Conservation (phyloP, 371 early-diverging fungal genomes). For the Encephalitozoon hellem region DNA sequence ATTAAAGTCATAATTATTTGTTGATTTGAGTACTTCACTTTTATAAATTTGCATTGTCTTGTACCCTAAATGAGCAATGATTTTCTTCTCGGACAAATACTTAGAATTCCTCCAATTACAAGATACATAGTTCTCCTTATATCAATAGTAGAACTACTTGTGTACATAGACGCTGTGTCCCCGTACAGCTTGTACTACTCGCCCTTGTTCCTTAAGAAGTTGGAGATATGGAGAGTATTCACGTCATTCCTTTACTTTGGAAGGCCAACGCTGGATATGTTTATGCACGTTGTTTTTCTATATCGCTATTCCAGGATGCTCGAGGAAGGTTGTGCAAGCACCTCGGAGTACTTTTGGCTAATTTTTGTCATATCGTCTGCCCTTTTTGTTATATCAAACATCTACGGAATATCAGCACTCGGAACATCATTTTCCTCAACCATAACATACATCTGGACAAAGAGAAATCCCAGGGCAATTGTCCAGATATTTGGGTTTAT, state of each 20-base stretch:
- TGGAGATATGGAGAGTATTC: slow-evolving; percentile 55
- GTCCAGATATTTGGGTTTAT: slow-evolving; percentile 60
- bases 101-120: slow-evolving; percentile 47
- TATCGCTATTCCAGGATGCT: slow-evolving; percentile 60
- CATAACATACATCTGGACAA: slow-evolving; percentile 62
- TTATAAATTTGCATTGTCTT: neutral
- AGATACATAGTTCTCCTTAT: slow-evolving; percentile 34
- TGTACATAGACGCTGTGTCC: slow-evolving; percentile 48
- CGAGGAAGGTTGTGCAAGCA: slow-evolving; percentile 52
- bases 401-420: slow-evolving; percentile 41
- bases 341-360: slow-evolving; percentile 60
- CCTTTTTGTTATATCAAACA: slow-evolving; percentile 34
- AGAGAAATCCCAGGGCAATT: slow-evolving; percentile 56
- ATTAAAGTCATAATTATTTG: slow-evolving; percentile 3
- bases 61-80: slow-evolving; percentile 16
- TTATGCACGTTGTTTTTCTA: slow-evolving; percentile 59
- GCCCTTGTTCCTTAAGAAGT: slow-evolving; percentile 44
- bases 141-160: slow-evolving; percentile 27
- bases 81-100: neutral
- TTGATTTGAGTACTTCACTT: neutral
- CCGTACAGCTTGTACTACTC: slow-evolving; percentile 50
- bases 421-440: slow-evolving; percentile 56
- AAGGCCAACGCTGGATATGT: slow-evolving; percentile 47
- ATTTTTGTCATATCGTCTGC: slow-evolving; percentile 35
- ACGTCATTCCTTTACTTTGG: slow-evolving; percentile 61